Evolutionary conservation across 495 filamentous ascomycete genomes (phyloP).

Genomic region (Astrocystis sublimbata): DNA sequence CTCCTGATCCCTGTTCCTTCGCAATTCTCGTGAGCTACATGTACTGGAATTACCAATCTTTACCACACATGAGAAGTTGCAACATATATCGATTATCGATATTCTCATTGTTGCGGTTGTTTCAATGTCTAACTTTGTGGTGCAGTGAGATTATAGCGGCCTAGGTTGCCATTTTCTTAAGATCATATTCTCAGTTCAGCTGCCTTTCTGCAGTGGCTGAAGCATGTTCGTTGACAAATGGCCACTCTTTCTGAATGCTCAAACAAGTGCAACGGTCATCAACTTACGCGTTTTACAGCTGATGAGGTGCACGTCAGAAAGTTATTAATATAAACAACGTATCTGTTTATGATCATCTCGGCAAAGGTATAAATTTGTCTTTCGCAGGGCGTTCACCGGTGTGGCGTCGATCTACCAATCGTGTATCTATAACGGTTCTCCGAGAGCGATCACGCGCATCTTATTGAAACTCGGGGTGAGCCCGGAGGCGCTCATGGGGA

Average conservation of each 20-base stretch:
- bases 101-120: too few species aligned
- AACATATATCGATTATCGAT: too few species aligned
- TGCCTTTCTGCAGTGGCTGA: too few species aligned
- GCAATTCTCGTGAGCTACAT: too few species aligned
- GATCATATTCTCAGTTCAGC: too few species aligned
- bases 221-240: too few species aligned
- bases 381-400: conserved; percentile 7
- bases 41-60: too few species aligned
- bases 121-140: background rate
- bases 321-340: background rate
- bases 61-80: too few species aligned
- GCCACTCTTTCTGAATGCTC: too few species aligned
- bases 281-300: background rate
- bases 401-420: conserved; percentile 18
- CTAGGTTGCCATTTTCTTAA: too few species aligned
- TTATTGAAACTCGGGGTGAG: conserved; percentile 6
- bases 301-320: background rate
- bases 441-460: conserved; percentile 16
- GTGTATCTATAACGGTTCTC: background rate
- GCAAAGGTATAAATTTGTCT: background rate
- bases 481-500: conserved; percentile 3
- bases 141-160: too few species aligned
- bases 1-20: background rate
- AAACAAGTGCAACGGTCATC: background rate
- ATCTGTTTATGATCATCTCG: conserved; percentile 9